phyloP scores from a whole-genome alignment of 176 grass and related monocot species.

The Neostapfia colusana region DNA sequence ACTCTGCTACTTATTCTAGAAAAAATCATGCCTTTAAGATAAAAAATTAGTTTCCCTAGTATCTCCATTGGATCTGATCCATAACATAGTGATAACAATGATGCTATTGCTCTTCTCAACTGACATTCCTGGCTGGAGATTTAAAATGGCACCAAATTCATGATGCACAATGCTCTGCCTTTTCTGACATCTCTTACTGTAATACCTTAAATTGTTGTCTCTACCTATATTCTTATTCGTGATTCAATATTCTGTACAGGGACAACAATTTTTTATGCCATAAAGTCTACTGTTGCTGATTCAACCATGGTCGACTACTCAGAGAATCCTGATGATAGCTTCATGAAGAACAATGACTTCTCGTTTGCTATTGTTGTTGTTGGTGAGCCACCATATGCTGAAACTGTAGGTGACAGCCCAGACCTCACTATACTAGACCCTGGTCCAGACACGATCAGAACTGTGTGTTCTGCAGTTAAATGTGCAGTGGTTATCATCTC shows the following conservation, averaged over 20 bases:
- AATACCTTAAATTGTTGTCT: not conserved
- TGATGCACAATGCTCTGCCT: not conserved
- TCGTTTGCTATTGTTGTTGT: constrained; percentile 76
- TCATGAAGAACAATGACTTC: constrained; percentile 74
- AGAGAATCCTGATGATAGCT: constrained; percentile 65
- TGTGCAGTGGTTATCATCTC: constrained; percentile 80
- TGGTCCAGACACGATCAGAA: constrained; percentile 73
- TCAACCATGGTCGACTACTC: constrained; percentile 68
- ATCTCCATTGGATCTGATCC: not conserved
- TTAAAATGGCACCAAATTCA: not conserved
- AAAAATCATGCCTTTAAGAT: not conserved
- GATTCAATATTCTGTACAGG: constrained; percentile 49
- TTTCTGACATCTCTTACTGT: not conserved
- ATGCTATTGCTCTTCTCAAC: not conserved
- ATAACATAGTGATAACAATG: not conserved
- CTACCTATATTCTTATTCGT: not conserved
- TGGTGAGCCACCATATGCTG: constrained; percentile 77
- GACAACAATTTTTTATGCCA: constrained; percentile 82
- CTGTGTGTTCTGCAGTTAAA: constrained; percentile 64
- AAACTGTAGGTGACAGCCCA: constrained; percentile 68
- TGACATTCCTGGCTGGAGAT: not conserved
- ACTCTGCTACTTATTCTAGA: no score
- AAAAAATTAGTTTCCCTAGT: constrained; percentile 3
- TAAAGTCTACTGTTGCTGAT: constrained; percentile 70
- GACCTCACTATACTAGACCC: constrained; percentile 82